Evolutionary conservation across 2,329 filamentous ascomycete species (phyloP), one percentile per base, ranked within the genome.

Genomic region (Claviceps paspali): DNA sequence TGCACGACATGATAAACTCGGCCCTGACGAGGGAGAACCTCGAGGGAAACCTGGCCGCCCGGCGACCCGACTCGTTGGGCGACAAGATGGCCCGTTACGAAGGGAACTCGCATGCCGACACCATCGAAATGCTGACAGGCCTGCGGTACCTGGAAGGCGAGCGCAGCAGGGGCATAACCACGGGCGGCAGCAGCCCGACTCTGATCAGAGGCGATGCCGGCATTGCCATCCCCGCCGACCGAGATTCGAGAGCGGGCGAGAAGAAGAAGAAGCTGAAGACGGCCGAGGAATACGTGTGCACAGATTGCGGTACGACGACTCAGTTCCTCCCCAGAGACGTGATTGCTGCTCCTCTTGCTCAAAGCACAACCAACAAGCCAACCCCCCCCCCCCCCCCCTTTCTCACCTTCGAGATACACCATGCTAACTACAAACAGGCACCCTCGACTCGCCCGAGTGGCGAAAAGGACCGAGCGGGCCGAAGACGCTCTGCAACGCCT

Each of bases 401-500:
- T 28, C 2, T n/a, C n/a, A 6, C 6, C 12, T 33, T 33, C 4
- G 1, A 1, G 18, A 33, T 21, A 27, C 15, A 4, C n/a, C 8
- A 27, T 35, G 41, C 42, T 27, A 8, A 29, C 22, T 29, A 32
- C 4, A 19, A 32, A 32, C 43, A 79, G 74, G 73, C 24, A 95
- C 85, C 0, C 68, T 92, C 29, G 87, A 95, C 52, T 93, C 84
- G 12, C 88, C 88, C 0, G 88, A 96, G 63, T 96, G 88, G 88
- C 72, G 88, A 43, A 95, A 94, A 57, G 88, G 88, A 0, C 88
- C 88, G 0, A 84, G 75, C 44, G 88, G 88, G 2, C 87, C 87
- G 1, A 95, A 96, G 59, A 95, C 88, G 7, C 63, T 96, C 10
- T 96, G 88, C 60, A 96, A 96, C 61, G 88, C 88, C 6, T 96